Evolutionary conservation across 208 protist genomes (phyloP).

Genomic region (Trypanosoma caninum): DNA sequence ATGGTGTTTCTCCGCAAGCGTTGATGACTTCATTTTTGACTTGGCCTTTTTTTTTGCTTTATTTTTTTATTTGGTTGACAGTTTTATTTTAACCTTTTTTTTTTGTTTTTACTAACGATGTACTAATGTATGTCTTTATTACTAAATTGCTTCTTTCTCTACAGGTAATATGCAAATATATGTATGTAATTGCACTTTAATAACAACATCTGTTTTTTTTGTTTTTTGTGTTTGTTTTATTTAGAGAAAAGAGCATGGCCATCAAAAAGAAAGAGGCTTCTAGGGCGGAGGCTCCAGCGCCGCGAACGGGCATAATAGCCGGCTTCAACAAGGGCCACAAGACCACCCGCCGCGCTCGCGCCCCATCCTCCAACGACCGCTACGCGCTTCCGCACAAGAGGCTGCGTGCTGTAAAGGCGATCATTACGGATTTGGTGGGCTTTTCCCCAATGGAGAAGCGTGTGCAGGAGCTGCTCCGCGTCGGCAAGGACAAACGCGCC

Average conservation of each 20-base stretch:
- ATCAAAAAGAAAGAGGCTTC: slow-evolving; percentile 24
- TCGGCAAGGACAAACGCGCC: slow-evolving; percentile 94
- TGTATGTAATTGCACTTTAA: background rate
- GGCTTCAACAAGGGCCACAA: slow-evolving; percentile 93
- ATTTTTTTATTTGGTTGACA: background rate
- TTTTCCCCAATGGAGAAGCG: slow-evolving; percentile 91
- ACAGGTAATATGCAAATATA: background rate
- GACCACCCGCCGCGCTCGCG: slow-evolving; percentile 82
- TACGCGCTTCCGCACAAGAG: slow-evolving; percentile 86
- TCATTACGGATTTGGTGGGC: slow-evolving; percentile 89
- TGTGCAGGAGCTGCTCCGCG: slow-evolving; percentile 92
- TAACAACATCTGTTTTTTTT: background rate
- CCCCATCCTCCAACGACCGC: slow-evolving; percentile 74
- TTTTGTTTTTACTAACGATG: background rate
- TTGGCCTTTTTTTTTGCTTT: slow-evolving; percentile 8
- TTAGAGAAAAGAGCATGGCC: slow-evolving; percentile 38
- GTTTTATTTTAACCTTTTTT: slow-evolving; percentile 9
- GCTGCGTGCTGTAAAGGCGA: slow-evolving; percentile 88
- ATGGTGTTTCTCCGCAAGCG: slow-evolving; percentile 92
- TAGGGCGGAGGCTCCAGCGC: slow-evolving; percentile 34
- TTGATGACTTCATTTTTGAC: slow-evolving; percentile 28
- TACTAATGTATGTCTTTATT: background rate
- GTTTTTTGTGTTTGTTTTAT: background rate
- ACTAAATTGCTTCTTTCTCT: background rate
- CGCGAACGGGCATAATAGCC: slow-evolving; percentile 87